These are phyloP conservation scores for Kodamaea suecica DNA, from an alignment of 1,139 yeast species.

Conservation along the genomic window DNA sequence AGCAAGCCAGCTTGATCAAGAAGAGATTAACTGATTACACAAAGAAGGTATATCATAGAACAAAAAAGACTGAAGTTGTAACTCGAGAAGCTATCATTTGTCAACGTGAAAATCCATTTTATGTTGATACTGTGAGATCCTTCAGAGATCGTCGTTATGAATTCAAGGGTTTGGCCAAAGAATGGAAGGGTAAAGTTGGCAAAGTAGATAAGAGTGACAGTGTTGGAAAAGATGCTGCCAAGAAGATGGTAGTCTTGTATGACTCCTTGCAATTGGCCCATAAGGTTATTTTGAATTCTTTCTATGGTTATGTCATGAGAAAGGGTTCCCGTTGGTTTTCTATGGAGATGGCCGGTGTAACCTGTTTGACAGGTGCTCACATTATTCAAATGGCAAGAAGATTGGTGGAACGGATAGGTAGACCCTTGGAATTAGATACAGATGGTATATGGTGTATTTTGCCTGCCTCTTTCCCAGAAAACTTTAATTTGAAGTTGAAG, in stretches of 20 bases:
- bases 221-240: constrained; percentile 74
- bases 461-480: constrained; percentile 91
- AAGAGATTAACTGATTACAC: constrained; percentile 85
- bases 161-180: constrained; percentile 89
- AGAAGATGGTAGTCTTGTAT: constrained; percentile 88
- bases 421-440: constrained; percentile 95
- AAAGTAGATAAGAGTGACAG: constrained; percentile 52
- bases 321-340: constrained; percentile 99
- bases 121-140: constrained; percentile 88
- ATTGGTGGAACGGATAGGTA: constrained; percentile 89
- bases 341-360: constrained; percentile 99
- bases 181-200: constrained; percentile 82
- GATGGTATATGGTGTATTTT: constrained; percentile 99
- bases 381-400: constrained; percentile 96
- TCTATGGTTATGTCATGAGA: constrained; percentile 98
- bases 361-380: constrained; percentile 96
- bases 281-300: constrained; percentile 92
- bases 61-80: constrained; percentile 77
- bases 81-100: constrained; percentile 94
- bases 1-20: constrained; percentile 74
- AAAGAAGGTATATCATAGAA: constrained; percentile 76
- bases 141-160: constrained; percentile 97
- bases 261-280: constrained; percentile 97
- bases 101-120: constrained; percentile 96
- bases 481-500: constrained; percentile 63